phyloP scores from a whole-genome alignment of 169 alveolate species.

The Besnoitia besnoiti region DNA sequence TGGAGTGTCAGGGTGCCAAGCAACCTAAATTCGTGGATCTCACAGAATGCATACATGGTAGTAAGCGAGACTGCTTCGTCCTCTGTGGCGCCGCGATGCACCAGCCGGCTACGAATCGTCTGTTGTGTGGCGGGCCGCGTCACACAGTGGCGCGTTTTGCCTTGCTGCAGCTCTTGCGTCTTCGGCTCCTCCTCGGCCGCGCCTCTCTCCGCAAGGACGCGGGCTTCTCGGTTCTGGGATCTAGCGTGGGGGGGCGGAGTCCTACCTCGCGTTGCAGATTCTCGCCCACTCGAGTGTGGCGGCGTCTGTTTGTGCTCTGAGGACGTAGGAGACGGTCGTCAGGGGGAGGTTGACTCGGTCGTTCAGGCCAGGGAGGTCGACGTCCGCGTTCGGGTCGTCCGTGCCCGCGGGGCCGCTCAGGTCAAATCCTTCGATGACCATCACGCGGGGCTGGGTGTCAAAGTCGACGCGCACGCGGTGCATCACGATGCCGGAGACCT shows the following conservation, averaged over 20 bases:
- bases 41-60: too few species aligned
- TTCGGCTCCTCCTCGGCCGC: too few species aligned
- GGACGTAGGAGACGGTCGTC: background rate
- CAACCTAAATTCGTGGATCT: too few species aligned
- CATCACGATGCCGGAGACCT: background rate
- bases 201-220: too few species aligned
- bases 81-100: too few species aligned
- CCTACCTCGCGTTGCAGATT: slow-evolving; percentile 14
- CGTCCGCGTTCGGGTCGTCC: background rate
- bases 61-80: too few species aligned
- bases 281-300: slow-evolving; percentile 36
- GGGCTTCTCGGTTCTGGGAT: too few species aligned
- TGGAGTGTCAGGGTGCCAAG: too few species aligned
- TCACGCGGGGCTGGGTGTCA: background rate
- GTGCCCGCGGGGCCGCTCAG: background rate
- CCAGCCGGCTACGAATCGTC: too few species aligned
- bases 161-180: too few species aligned
- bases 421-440: background rate
- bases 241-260: background rate
- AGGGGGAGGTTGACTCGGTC: background rate
- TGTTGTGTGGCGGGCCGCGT: too few species aligned
- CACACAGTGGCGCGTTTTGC: too few species aligned
- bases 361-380: background rate
- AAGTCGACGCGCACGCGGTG: slow-evolving; percentile 7
- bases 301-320: background rate